Evolutionary conservation across 352 stramenopile species (phyloP).

Genomic region (Globisporangium cylindrosporum): DNA sequence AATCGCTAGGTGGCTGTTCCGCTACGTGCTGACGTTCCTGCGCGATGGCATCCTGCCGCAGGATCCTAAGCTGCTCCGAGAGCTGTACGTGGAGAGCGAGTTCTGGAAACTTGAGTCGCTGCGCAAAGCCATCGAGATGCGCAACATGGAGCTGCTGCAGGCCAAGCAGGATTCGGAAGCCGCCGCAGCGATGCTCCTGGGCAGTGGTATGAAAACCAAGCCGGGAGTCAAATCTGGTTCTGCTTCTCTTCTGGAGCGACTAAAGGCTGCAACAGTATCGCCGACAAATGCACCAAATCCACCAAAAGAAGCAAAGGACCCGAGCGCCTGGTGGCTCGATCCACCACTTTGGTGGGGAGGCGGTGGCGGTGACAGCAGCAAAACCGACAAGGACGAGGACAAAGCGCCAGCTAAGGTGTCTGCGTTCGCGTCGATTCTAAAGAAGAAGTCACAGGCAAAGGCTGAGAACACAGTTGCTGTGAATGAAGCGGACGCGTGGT

Average conservation of each 20-base stretch:
- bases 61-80: slow-evolving; percentile 60
- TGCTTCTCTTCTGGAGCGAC: background rate
- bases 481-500: slow-evolving; percentile 49
- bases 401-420: slow-evolving; percentile 23
- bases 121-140: slow-evolving; percentile 68
- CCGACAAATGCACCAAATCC: background rate
- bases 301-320: slow-evolving; percentile 16
- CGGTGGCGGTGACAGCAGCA: background rate
- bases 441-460: slow-evolving; percentile 24
- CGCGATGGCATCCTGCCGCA: slow-evolving; percentile 69
- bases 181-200: slow-evolving; percentile 15
- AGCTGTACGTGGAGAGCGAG: slow-evolving; percentile 75
- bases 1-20: slow-evolving; percentile 55
- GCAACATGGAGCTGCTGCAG: slow-evolving; percentile 64
- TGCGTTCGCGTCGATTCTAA: slow-evolving; percentile 20
- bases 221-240: background rate
- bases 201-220: background rate
- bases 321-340: slow-evolving; percentile 61
- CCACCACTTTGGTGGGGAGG: slow-evolving; percentile 64
- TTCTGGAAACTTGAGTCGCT: slow-evolving; percentile 84
- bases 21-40: slow-evolving; percentile 75
- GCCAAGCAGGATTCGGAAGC: slow-evolving; percentile 28
- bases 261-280: slow-evolving; percentile 1
- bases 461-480: background rate
- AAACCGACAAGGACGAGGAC: slow-evolving; percentile 25